phyloP scores from a whole-genome alignment of 1,284 basidiomycete species.

The Boletus chippewaensis region DNA sequence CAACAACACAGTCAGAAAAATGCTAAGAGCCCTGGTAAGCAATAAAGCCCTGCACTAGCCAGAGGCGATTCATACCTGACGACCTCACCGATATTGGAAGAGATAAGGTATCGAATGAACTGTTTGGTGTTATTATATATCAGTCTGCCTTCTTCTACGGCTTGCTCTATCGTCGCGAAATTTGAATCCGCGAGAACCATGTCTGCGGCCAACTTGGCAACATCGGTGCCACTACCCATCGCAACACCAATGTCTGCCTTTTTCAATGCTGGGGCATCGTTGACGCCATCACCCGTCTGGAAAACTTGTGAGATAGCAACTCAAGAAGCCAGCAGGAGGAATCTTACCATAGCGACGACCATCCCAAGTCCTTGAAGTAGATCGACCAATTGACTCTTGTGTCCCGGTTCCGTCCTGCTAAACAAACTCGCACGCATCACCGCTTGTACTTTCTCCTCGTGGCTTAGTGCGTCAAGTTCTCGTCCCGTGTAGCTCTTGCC shows the following conservation, averaged over 20 bases:
- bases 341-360: conserved; percentile 92
- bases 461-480: conserved; percentile 80
- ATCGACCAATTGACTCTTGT: conserved; percentile 95
- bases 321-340: conserved; percentile 11
- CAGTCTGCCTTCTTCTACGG: conserved; percentile 93
- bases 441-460: conserved; percentile 77
- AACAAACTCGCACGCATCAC: conserved; percentile 88
- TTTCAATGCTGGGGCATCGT: conserved; percentile 94
- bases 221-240: conserved; percentile 99
- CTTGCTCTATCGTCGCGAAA: conserved; percentile 89
- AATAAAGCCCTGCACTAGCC: neutral
- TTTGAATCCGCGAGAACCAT: conserved; percentile 90
- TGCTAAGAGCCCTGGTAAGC: conserved; percentile 41
- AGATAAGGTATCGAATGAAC: conserved; percentile 93
- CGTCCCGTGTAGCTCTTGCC: conserved; percentile 94
- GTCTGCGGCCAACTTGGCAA: conserved; percentile 96
- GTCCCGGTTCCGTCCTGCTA: conserved; percentile 88
- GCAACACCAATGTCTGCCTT: conserved; percentile 97
- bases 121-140: conserved; percentile 99
- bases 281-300: conserved; percentile 92
- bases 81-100: conserved; percentile 97
- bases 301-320: conserved; percentile 4
- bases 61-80: conserved; percentile 51
- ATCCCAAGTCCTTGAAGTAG: conserved; percentile 87
- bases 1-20: conserved; percentile 93